Evolutionary conservation across 202 grass and related monocot genomes (phyloP).

Genomic region (Digitaria exilis): DNA sequence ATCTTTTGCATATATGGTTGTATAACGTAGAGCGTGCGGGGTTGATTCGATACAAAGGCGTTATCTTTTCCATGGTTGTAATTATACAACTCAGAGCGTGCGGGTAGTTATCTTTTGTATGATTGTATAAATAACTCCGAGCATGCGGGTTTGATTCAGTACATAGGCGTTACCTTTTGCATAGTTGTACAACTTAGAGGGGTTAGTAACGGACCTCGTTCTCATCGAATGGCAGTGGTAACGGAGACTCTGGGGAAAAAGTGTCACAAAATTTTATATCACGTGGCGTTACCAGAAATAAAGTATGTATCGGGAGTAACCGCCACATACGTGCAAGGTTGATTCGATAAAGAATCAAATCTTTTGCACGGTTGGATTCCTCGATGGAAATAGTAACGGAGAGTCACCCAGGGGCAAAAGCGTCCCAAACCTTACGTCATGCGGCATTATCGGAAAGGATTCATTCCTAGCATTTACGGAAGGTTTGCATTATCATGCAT

Average conservation of each 20-base stretch:
- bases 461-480: no score
- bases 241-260: neutral
- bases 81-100: no score
- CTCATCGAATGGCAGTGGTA: neutral
- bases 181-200: no score
- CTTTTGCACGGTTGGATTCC: neutral
- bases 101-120: neutral
- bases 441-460: neutral
- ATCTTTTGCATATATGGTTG: neutral
- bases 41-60: no score
- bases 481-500: neutral
- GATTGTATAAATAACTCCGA: no score
- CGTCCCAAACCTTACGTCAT: no score
- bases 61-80: neutral
- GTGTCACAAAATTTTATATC: neutral
- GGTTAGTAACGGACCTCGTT: no score
- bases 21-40: no score
- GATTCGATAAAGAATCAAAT: neutral
- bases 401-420: neutral
- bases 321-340: neutral
- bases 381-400: neutral
- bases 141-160: neutral
- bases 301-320: neutral
- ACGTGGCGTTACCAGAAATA: no score
- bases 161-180: neutral